These are phyloP conservation scores for Fonsecaea monophora DNA, from an alignment of 2,329 filamentous ascomycete genomes.

Conservation along the genomic window DNA sequence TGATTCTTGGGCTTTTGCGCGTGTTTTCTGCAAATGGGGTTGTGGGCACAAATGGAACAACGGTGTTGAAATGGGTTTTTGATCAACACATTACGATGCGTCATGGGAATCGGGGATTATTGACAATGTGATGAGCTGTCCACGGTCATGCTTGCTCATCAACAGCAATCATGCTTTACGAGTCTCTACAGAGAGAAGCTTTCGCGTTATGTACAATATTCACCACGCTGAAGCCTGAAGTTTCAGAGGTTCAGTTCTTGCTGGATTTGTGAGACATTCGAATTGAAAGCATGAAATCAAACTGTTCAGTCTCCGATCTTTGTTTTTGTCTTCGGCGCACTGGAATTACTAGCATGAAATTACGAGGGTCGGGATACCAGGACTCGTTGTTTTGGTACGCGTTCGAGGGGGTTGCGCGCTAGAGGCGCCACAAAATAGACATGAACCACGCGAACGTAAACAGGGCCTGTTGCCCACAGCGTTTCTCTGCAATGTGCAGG, in stretches of 20 bases:
- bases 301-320: slow-evolving; percentile 8
- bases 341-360: background rate
- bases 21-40: slow-evolving; percentile 49
- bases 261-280: slow-evolving; percentile 32
- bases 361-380: background rate
- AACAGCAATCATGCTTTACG: slow-evolving; percentile 33
- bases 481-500: background rate
- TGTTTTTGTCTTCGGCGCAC: background rate
- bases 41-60: slow-evolving; percentile 43
- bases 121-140: slow-evolving; percentile 30
- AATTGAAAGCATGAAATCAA: slow-evolving; percentile 42
- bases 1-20: slow-evolving; percentile 48
- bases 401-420: slow-evolving; percentile 25
- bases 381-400: slow-evolving; percentile 31
- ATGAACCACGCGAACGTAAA: slow-evolving; percentile 14
- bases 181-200: slow-evolving; percentile 33
- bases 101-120: slow-evolving; percentile 37
- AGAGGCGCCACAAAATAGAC: slow-evolving; percentile 12
- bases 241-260: slow-evolving; percentile 28
- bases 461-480: background rate
- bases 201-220: slow-evolving; percentile 36
- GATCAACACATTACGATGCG: slow-evolving; percentile 39
- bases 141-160: slow-evolving; percentile 32
- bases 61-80: slow-evolving; percentile 52
- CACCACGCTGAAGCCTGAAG: slow-evolving; percentile 34